Evolutionary conservation across 345 rosid species (phyloP), one percentile per base, ranked within the genome.

Genomic region (Populus nigra): DNA sequence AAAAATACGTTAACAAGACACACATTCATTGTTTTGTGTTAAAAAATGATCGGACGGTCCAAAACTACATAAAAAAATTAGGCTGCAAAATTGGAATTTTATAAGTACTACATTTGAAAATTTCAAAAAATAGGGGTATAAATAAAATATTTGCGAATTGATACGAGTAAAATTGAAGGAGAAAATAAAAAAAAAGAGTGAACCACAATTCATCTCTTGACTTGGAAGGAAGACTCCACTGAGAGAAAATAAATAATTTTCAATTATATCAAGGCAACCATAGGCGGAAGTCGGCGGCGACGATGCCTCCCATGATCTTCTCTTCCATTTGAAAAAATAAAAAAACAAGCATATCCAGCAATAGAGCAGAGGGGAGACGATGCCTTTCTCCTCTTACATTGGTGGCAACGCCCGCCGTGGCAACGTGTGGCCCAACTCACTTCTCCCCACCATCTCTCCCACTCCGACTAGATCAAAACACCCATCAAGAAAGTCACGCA

Each of bases 311-410:
- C 33, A 31, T 53, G 59, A 53, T 53, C 59, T 53, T 53, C 6
- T 18, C n/a, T 20, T 33, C 69, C 57, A 23, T 25, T 5, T 25
- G 20, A 38, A 35, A 68, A 71, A 49, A 71, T n/a, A n/a, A n/a
- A n/a, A n/a, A n/a, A n/a, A n/a, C 18, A 5, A 47, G 27, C 45
- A 41, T 41, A 39, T 5, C 23, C 17, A 41, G 25, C 22, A 20
- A 71, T 23, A 71, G 41, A 20, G 9, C 61, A 66, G 4, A 17
- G 39, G 10, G 16, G 29, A 25, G 7, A 39, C 36, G 23, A 94
- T 93, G 98, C 93, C 97, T 68, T 72, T 91, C 80, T 91, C 95
- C 83, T 88, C 93, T 63, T 88, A 90, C 80, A 77, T 91, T 11
- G 79, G 83, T 55, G 71, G 92, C 83, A 87, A 84, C 85, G 70